Conservation (phyloP, 192 early-diverging fungal species). For the Mortierella hygrophila region DNA sequence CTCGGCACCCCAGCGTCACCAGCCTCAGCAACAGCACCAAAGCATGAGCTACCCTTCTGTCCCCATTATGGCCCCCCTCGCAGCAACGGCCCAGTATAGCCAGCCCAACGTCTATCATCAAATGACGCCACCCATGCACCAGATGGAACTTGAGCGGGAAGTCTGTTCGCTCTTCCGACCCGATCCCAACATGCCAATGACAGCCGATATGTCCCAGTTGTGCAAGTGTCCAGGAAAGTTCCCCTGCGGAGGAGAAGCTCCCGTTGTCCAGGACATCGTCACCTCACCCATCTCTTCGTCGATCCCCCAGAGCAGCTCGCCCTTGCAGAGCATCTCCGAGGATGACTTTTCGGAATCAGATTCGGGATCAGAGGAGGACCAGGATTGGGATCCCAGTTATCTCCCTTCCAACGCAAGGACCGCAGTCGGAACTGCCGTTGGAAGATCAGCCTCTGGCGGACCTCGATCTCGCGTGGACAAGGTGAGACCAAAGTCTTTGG, state of each 20-base stretch:
- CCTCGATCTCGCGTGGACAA: constrained; percentile 9
- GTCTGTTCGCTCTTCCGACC: constrained; percentile 25
- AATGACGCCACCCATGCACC: constrained; percentile 42
- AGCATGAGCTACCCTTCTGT: constrained; percentile 13
- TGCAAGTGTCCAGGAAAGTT: constrained; percentile 56
- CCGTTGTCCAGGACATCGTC: neutral
- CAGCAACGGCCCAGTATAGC: constrained; percentile 10
- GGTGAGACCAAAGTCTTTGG: constrained; percentile 20
- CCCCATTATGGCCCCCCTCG: constrained; percentile 38
- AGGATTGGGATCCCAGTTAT: constrained; percentile 31
- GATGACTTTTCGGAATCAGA: constrained; percentile 31
- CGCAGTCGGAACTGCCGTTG: neutral
- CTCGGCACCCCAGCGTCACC: neutral
- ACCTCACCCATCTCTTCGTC: neutral
- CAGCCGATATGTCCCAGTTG: constrained; percentile 38
- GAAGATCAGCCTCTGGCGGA: neutral
- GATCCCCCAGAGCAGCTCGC: constrained; percentile 2
- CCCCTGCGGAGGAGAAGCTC: constrained; percentile 42
- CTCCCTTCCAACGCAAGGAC: neutral
- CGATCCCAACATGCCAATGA: constrained; percentile 17
- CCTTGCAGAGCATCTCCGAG: constrained; percentile 31
- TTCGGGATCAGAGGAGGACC: constrained; percentile 28
- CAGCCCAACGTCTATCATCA: constrained; percentile 25
- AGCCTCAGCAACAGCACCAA: neutral
- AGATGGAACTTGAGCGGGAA: constrained; percentile 34